phyloP scores from a whole-genome alignment of 2,329 filamentous ascomycete genomes.

The Zelopaecilomyces penicillatus region DNA sequence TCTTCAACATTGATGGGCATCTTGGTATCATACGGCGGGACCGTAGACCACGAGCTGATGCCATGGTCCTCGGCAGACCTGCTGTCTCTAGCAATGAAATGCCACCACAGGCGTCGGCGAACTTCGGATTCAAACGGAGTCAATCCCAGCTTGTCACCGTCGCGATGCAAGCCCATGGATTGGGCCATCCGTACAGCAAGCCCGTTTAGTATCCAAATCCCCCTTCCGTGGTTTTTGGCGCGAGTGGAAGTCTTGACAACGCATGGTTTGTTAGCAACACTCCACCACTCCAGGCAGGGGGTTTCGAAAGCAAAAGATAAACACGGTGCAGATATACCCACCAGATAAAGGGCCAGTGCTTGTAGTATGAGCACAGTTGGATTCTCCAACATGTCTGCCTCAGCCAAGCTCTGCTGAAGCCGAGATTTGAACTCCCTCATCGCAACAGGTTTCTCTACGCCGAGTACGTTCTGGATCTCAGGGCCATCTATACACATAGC shows the following conservation, averaged over 20 bases:
- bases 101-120: slow-evolving; percentile 48
- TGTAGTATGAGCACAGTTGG: slow-evolving; percentile 28
- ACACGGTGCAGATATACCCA: slow-evolving; percentile 11
- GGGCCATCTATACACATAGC: slow-evolving; percentile 30
- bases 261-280: background rate
- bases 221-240: slow-evolving; percentile 24
- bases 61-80: slow-evolving; percentile 49
- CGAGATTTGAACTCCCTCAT: slow-evolving; percentile 24
- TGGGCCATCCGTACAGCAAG: slow-evolving; percentile 38
- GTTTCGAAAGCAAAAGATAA: background rate
- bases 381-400: slow-evolving; percentile 30
- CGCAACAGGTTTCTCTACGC: slow-evolving; percentile 13
- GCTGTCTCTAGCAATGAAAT: slow-evolving; percentile 41
- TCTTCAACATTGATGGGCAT: slow-evolving; percentile 38
- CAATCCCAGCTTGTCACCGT: slow-evolving; percentile 36
- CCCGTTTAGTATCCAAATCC: slow-evolving; percentile 33
- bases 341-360: slow-evolving; percentile 30
- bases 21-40: slow-evolving; percentile 9
- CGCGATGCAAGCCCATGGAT: slow-evolving; percentile 46
- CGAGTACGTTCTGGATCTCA: slow-evolving; percentile 24
- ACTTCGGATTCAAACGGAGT: slow-evolving; percentile 47
- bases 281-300: background rate
- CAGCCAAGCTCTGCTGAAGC: slow-evolving; percentile 30
- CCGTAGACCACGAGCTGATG: slow-evolving; percentile 12
- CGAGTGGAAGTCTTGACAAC: slow-evolving; percentile 19